Evolutionary conservation across 2,329 filamentous ascomycete genomes (phyloP).

Genomic region (Alternaria atra): DNA sequence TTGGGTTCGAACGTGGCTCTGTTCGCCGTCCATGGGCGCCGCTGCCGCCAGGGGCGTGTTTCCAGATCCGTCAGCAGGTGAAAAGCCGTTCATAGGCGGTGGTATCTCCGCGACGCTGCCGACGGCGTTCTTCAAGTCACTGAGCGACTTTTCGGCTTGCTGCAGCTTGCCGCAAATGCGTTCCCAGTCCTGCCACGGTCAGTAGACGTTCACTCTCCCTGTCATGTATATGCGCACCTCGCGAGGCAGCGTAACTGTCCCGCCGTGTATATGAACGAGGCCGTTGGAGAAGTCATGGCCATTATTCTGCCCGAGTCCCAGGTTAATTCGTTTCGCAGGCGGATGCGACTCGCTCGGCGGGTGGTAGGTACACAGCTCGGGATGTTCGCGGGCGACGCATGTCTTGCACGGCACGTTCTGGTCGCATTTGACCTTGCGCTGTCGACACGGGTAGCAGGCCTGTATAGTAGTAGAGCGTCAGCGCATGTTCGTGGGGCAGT

Average conservation of each 20-base stretch:
- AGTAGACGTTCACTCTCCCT: conserved; percentile 14
- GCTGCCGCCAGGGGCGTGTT: conserved; percentile 48
- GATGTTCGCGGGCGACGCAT: conserved; percentile 60
- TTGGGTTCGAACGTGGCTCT: conserved; percentile 58
- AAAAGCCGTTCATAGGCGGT: conserved; percentile 46
- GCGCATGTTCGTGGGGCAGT: conserved; percentile 25
- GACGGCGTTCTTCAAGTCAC: conserved; percentile 55
- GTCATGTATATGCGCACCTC: conserved; percentile 35
- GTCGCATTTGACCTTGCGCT: conserved; percentile 59
- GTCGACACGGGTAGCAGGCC: conserved; percentile 61
- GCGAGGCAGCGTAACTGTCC: conserved; percentile 52
- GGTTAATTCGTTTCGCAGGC: conserved; percentile 50
- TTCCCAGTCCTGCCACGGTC: conserved; percentile 55
- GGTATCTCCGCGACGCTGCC: conserved; percentile 49
- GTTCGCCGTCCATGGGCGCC: conserved; percentile 48
- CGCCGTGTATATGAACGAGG: conserved; percentile 51
- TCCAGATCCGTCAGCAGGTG: conserved; percentile 36
- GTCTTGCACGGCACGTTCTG: conserved; percentile 59
- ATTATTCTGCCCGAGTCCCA: conserved; percentile 43
- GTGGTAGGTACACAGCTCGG: conserved; percentile 59
- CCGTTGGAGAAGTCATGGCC: conserved; percentile 51
- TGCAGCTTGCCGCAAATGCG: conserved; percentile 59
- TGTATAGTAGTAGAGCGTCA: conserved; percentile 29
- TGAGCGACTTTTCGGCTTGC: conserved; percentile 57
- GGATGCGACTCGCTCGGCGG: conserved; percentile 52